Evolutionary conservation across 1,139 yeast species (phyloP), one percentile per base, ranked within the genome.

Genomic region (Yamadazyma spencermartinsiae): DNA sequence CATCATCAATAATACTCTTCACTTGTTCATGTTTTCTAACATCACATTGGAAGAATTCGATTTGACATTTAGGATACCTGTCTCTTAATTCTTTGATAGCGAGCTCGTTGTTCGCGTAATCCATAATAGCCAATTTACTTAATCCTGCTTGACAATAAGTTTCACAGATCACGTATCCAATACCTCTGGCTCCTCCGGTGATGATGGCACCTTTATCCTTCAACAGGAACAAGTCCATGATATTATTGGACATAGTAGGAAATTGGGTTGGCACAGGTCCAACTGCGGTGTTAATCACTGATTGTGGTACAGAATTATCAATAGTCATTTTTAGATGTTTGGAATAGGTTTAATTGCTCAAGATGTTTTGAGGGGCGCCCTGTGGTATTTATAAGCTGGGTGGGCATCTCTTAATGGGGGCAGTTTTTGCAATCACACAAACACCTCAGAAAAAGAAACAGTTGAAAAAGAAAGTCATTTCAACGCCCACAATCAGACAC

Each of bases 121-220:
- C 76, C 49, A 72, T 57, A 38, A 72, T 67, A 21, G 74, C 75
- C 50, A 72, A 65, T 49, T 69, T 65, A 35, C 62, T 50, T 15
- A 60, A 45, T 6, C 74, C 74, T 3, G 76, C 76, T 55, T 69
- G 76, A 33, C 72, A 68, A 52, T 63, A 72, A 6, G 71, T 69
- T 47, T 70, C 75, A 27, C 69, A 62, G 27, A 70, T 63, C n/a
- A 61, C 71, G 41, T 57, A 68, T 6, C 76, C 76, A 39, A 70
- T 70, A 32, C 74, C 74, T 44, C 72, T 61, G 31, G 71, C 70
- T 25, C 74, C 74, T 9, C 76, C 76, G 24, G 75, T 70, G 34
- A 70, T 56, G 17, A 64, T 63, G 8, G 74, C 74, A 15, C 61
- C 52, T 55, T 70, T 70, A 14, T 58, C 62, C 8, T 55, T 52